These are phyloP conservation scores for Cicer yamashitae DNA, from an alignment of 306 rosid genomes.

Conservation along the genomic window DNA sequence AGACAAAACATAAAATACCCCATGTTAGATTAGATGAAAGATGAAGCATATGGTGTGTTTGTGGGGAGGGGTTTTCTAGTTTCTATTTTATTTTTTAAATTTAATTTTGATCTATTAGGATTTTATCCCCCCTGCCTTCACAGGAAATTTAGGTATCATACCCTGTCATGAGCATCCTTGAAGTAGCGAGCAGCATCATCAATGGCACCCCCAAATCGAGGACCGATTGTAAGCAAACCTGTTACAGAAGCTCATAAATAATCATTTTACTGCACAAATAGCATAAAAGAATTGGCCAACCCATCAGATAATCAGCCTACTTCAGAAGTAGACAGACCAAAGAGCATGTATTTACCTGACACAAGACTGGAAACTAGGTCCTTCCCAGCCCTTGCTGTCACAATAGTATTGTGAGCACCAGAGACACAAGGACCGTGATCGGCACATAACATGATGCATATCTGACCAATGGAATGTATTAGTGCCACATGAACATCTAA, in stretches of 20 bases:
- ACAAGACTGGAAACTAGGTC: constrained; percentile 97
- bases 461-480: constrained; percentile 60
- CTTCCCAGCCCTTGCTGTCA: constrained; percentile 99
- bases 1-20: constrained; percentile 36
- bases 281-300: constrained; percentile 15
- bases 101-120: background rate
- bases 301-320: constrained; percentile 25
- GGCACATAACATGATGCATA: constrained; percentile 96
- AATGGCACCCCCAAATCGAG: constrained; percentile 99
- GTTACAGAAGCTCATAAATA: constrained; percentile 53
- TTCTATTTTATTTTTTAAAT: constrained; percentile 6
- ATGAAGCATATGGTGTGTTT: constrained; percentile 9
- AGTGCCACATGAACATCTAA: constrained; percentile 40
- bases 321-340: constrained; percentile 23
- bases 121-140: constrained; percentile 23
- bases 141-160: constrained; percentile 47
- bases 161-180: constrained; percentile 96
- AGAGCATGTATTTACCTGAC: constrained; percentile 66
- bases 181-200: constrained; percentile 99
- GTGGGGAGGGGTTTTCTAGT: constrained; percentile 3
- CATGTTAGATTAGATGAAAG: constrained; percentile 38
- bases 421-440: constrained; percentile 99
- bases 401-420: constrained; percentile 98
- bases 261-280: constrained; percentile 32
- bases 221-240: constrained; percentile 99